Base-by-base conservation (phyloP, 2,329 filamentous ascomycete genomes). In the Diaporthe amygdali region DNA sequence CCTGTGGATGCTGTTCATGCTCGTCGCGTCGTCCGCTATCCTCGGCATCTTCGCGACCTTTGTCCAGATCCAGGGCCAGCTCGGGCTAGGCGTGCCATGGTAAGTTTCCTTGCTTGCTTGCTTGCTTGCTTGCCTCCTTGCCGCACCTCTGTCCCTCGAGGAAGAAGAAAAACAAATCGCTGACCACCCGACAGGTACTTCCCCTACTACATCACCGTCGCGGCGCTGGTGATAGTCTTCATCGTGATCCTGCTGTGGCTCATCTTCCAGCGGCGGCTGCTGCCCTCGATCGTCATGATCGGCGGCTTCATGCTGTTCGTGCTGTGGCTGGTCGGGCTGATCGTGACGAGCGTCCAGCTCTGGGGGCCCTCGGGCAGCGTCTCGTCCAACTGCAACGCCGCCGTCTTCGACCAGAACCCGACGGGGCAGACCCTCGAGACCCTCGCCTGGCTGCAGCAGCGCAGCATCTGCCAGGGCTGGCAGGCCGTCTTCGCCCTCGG, bases 151-250 rank as follows among this genome's bases (percentile, higher is more conserved):
- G n/a, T n/a, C n/a, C n/a, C n/a, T n/a, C n/a, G n/a, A n/a, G n/a
- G n/a, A n/a, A n/a, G n/a, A n/a, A n/a, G n/a, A n/a, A n/a, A n/a
- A n/a, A n/a, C n/a, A n/a, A n/a, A n/a, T n/a, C n/a, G n/a, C n/a
- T n/a, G n/a, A n/a, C n/a, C n/a, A n/a, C n/a, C n/a, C n/a, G 20
- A 10, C 75, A 92, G 90, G 90, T 92, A 92, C 80, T 92, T 93
- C 74, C 84, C 90, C 10, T 93, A 92, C 84, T 90, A 86, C 79
- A 87, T 93, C 68, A 89, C 88, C 25, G 86, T 90, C 68, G 81
- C 82, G 32, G 77, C 84, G 25, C 87, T 95, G 30, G 87, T 88
- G 2, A 87, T 94, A 20, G 75, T 88, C 72, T 95, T 93, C 82
- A 90, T 96, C 71, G 78, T 89, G 71, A 80, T 90, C 2, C 86